Conservation (phyloP, 1,139 yeast genomes). For the Zygosaccharomyces pseudobailii region DNA sequence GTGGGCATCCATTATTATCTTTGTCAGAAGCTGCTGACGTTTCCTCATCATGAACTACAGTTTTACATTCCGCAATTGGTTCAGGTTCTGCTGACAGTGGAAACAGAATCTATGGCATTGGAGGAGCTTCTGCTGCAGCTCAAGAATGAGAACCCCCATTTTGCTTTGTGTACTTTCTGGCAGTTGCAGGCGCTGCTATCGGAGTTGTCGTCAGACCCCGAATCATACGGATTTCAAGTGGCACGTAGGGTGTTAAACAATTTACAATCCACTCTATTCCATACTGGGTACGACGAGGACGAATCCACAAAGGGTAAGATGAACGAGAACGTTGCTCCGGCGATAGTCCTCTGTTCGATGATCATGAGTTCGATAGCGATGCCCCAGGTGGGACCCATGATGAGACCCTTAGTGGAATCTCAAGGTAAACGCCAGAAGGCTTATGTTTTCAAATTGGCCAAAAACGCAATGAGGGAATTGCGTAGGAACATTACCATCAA, state of each 20-base stretch:
- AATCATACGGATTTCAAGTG: conserved; percentile 73
- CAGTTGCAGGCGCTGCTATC: conserved; percentile 74
- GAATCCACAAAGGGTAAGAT: conserved; percentile 39
- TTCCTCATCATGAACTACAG: conserved; percentile 66
- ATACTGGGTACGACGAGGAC: conserved; percentile 33
- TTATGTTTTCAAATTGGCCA: conserved; percentile 67
- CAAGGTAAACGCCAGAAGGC: conserved; percentile 82
- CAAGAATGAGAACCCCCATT: conserved; percentile 75
- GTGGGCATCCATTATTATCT: conserved; percentile 77
- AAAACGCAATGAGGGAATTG: conserved; percentile 56
- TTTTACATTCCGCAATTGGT: conserved; percentile 89
- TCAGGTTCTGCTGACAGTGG: conserved; percentile 75
- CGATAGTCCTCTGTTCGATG: conserved; percentile 60
- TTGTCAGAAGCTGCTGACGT: conserved; percentile 57
- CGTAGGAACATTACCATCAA: conserved; percentile 62
- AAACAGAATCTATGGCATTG: conserved; percentile 87
- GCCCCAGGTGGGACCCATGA: conserved; percentile 53
- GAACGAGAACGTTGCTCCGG: conserved; percentile 78
- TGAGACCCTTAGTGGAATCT: conserved; percentile 66
- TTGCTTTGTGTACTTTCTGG: conserved; percentile 83
- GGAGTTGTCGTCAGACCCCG: conserved; percentile 62
- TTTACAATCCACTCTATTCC: conserved; percentile 74
- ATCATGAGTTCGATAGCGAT: conserved; percentile 59
- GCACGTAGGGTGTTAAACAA: conserved; percentile 76
- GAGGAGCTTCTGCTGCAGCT: conserved; percentile 72